Evolutionary conservation across 2,329 filamentous ascomycete genomes (phyloP), one percentile per base, ranked within the genome.

Genomic region (Alternaria angustiovoidea): DNA sequence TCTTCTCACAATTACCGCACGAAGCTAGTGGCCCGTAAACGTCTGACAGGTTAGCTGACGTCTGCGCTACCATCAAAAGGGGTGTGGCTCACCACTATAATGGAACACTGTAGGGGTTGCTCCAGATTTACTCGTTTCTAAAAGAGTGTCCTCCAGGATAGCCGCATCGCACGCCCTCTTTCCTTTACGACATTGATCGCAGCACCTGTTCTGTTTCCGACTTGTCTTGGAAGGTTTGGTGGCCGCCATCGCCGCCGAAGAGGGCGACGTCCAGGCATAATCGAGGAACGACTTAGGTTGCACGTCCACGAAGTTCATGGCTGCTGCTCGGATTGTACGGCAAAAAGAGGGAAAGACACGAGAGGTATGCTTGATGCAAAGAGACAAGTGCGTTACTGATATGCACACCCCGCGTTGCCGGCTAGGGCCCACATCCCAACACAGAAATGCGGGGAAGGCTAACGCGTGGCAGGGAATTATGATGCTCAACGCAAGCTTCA

Each of bases 111-210:
- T 72, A 22, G 72, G 71, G 39, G 61, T 71, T 20, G 60, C 60
- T 54, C 58, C 64, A 49, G 63, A 63, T 26, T 63, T 69, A 46
- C 58, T 71, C 16, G 59, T 64, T 30, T 75, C 73, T 14, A 77
- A 41, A 51, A 77, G 61, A 3, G 71, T 69, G 49, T 78, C 75
- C 49, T 77, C 75, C 22, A 76, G 41, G 46, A 80, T 76, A 6
- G 71, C 71, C 5, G 79, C 80, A 63, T 83, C 80, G 66, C 81
- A 83, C 6, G 78, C 80, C 55, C 80, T 70, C 64, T 82, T 82
- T 22, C 81, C 81, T 61, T 79, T 80, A 22, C 81, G 76, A 64
- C 81, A 83, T 57, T 81, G 81, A 58, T 83, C 81, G 62, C 81
- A 83, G 60, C 80, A 82, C 49, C 81, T 75, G 57, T 81, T 76